Base-by-base conservation (phyloP, 2,329 filamentous ascomycete genomes). In the Amesomyces nigricolor region DNA sequence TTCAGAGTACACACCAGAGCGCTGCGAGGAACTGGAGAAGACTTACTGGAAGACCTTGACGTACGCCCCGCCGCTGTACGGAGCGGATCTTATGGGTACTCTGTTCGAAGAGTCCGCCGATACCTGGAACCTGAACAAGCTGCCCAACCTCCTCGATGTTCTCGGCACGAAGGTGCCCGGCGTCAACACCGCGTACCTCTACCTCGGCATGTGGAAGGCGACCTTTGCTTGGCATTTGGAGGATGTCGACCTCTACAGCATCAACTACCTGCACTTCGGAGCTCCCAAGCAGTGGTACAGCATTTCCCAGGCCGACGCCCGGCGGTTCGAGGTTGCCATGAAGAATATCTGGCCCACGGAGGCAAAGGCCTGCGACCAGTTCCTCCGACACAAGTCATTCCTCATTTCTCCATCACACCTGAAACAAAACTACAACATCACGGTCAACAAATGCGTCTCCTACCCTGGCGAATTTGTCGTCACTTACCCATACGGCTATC, bases 271-370 rank as follows among this genome's bases (percentile, higher is more conserved):
- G 57, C 94, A 99, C 68, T 99, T 99, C 70, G 94, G 94, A 53
- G 94, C 94, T 1, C 94, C 94, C 0, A 99, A 99, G 73, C 94
- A 99, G 70, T 99, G 94, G 94, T 99, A 99, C 74, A 96, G 91
- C 71, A 97, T 99, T 62, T 96, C 92, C 0, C 95, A 97, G 70
- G 88, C 89, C 62, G 94, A 99, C 69, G 91, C 92, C 13, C 84
- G 91, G 49, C 86, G 88, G 14, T 99, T 99, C 64, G 94, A 99
- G 71, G 83, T 85, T 38, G 92, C 90, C 42, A 99, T 99, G 94
- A 92, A 88, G 73, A 91, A 80, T 67, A 89, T 96, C 56, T 99
- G 92, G 91, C 90, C 91, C 0, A 87, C 86, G 5, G 94, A 99
- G 66, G 90, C 91, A 17, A 99, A 99, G 72, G 89, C 90, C 40